Percentiles rank a stretch among this genome's conserved stretches.
Conservation (phyloP, 768 basidiomycete species). For the Xerocomellus dryophilus region DNA sequence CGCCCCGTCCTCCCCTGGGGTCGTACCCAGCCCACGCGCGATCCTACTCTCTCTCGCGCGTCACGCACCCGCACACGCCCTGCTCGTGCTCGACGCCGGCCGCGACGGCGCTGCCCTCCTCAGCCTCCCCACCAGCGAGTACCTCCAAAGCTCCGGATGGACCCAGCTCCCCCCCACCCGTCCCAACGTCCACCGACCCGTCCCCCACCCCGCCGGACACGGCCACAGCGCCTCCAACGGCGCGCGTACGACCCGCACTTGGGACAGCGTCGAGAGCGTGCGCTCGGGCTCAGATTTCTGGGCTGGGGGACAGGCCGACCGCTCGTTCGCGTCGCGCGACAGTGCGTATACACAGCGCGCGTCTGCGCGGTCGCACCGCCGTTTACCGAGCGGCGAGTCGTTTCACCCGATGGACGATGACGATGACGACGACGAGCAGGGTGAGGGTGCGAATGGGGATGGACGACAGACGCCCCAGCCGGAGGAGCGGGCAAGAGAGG, state of each 20-base stretch:
- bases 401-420: conserved; percentile 33
- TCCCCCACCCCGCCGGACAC: conserved; percentile 11
- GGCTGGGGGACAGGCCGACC: conserved; percentile 41
- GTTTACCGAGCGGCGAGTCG: conserved; percentile 26
- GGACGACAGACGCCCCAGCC: conserved; percentile 27
- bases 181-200: not conserved
- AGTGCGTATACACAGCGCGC: conserved; percentile 10
- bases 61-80: conserved; percentile 65
- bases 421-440: conserved; percentile 16
- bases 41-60: conserved; percentile 72
- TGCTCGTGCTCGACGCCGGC: conserved; percentile 83
- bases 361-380: conserved; percentile 10
- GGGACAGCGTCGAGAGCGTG: conserved; percentile 41
- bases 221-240: conserved; percentile 20
- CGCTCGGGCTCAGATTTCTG: conserved; percentile 77
- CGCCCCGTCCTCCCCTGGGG: conserved; percentile 42
- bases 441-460: not conserved
- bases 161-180: conserved; percentile 26
- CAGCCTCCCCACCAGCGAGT: conserved; percentile 78
- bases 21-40: conserved; percentile 61
- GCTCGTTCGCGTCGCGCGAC: conserved; percentile 21
- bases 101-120: conserved; percentile 76
- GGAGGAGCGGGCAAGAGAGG: not conserved
- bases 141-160: conserved; percentile 85
- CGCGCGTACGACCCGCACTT: conserved; percentile 5